phyloP scores from a whole-genome alignment of 2,329 filamentous ascomycete genomes.

The Paraconiothyrium brasiliense region DNA sequence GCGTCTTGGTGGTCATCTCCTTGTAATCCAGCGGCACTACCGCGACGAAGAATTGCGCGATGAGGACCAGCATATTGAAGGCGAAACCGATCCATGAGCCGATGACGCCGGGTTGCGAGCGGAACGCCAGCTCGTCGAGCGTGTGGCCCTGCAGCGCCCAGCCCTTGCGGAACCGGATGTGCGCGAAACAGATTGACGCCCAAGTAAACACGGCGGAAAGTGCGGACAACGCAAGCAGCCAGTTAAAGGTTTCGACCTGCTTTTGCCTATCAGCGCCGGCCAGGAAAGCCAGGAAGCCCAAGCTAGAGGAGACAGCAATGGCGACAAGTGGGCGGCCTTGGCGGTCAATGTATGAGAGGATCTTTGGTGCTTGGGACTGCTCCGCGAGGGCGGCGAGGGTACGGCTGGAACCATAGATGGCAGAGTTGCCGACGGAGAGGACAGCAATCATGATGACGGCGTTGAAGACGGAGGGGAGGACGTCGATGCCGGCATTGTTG shows the following conservation, averaged over 20 bases:
- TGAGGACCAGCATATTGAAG: constrained; percentile 78
- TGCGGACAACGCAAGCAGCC: constrained; percentile 70
- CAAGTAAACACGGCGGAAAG: constrained; percentile 80
- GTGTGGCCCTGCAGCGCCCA: constrained; percentile 69
- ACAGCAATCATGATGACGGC: constrained; percentile 92
- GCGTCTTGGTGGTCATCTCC: constrained; percentile 53
- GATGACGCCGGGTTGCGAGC: constrained; percentile 77
- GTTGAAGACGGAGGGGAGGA: constrained; percentile 90
- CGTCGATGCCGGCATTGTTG: constrained; percentile 80
- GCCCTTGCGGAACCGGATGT: constrained; percentile 71
- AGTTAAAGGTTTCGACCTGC: constrained; percentile 64
- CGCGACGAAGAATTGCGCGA: constrained; percentile 89
- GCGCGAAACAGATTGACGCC: constrained; percentile 72
- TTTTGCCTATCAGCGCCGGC: constrained; percentile 52
- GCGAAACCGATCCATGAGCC: constrained; percentile 83
- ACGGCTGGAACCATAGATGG: constrained; percentile 89
- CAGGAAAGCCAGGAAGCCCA: constrained; percentile 69
- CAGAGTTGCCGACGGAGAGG: constrained; percentile 88
- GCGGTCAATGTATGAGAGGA: constrained; percentile 69
- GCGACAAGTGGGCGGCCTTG: constrained; percentile 68
- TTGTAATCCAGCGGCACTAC: constrained; percentile 75
- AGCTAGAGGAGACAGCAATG: constrained; percentile 62
- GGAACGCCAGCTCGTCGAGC: constrained; percentile 82
- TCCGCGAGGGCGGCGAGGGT: constrained; percentile 91
- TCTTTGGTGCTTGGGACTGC: constrained; percentile 68